Evolutionary conservation across 768 basidiomycete genomes (phyloP).

Genomic region (Naganishia antarctica): DNA sequence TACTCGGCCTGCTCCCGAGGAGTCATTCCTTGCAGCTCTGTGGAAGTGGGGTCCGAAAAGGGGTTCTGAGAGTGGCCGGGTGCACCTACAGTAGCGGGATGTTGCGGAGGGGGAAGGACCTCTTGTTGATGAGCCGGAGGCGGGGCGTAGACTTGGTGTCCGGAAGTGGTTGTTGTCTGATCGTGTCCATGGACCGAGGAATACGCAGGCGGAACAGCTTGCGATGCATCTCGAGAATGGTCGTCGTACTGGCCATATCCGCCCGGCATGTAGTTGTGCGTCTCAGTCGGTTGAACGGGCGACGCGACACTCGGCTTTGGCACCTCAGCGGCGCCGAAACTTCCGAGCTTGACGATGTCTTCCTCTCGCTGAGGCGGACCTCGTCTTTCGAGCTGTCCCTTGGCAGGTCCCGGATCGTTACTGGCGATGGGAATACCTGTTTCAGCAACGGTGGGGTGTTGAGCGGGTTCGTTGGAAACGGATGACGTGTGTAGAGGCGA

Average conservation of each 20-base stretch:
- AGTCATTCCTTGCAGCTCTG: constrained; percentile 3
- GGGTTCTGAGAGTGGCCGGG: constrained; percentile 6
- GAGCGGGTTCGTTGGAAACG: background rate
- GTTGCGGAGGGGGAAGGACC: constrained; percentile 24
- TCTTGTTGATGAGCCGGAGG: background rate
- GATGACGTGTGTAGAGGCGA: background rate
- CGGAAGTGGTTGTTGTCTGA: background rate
- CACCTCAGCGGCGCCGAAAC: constrained; percentile 20
- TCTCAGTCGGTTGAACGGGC: background rate
- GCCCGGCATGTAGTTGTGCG: constrained; percentile 3
- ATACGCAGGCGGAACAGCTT: background rate
- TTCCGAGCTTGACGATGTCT: constrained; percentile 27
- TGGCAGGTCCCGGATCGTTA: constrained; percentile 15
- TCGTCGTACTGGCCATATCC: background rate
- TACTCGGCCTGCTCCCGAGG: constrained; percentile 26
- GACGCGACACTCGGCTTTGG: background rate
- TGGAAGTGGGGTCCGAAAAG: background rate
- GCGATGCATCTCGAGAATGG: background rate
- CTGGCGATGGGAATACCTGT: constrained; percentile 24
- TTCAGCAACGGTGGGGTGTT: constrained; percentile 28
- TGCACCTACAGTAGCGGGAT: constrained; percentile 15
- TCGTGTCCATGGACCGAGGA: constrained; percentile 10
- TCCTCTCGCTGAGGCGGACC: constrained; percentile 4
- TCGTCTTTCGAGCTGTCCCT: constrained; percentile 22
- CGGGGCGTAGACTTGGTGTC: constrained; percentile 1